Base-by-base conservation (phyloP, 768 basidiomycete genomes). In the Sutorius australiensis region DNA sequence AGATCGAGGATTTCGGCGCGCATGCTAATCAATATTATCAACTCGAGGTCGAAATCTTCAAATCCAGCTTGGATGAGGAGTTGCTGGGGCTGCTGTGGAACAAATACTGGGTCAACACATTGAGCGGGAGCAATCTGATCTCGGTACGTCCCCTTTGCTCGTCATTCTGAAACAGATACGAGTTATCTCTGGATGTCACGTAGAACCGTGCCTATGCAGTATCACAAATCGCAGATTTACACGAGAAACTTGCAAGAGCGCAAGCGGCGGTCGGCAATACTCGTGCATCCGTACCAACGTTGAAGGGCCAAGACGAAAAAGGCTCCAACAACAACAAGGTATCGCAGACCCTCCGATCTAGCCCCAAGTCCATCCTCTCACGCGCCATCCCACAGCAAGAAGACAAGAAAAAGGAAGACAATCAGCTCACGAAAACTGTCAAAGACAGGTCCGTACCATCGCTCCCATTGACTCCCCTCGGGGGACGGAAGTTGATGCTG, bases 1-100 rank as follows among this genome's bases (percentile, higher is more conserved):
- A 99, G 77, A 95, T 99, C 54, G 97, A 98, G 70, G 97, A 99
- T 68, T 99, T 99, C 65, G 97, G 97, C 69, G 97, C 98, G 5
- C 97, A 99, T 64, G 94, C 95, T 32, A 90, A 91, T 64, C 86
- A 92, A 55, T 99, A 99, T 68, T 99, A 99, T 68, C 89, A 83
- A 21, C 79, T 99, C 13, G 94, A 95, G 31, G 88, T 99, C 16
- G 86, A 94, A 66, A 87, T 98, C 48, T 99, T 97, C 82, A 98
- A 97, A 71, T 90, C 87, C 24, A 84, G 80, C 54, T 73, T 95
- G 46, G 97, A 99, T 67, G 86, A 84, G 30, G 85, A 94, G 63
- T 74, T 99, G 3, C 77, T 99, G 39, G 90, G 89, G 19, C 73
- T 95, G 65, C 72, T 99, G 49, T 98, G 95, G 95, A 98, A 99